phyloP scores from a whole-genome alignment of 306 rosid genomes.

The Cucurbita maxima region DNA sequence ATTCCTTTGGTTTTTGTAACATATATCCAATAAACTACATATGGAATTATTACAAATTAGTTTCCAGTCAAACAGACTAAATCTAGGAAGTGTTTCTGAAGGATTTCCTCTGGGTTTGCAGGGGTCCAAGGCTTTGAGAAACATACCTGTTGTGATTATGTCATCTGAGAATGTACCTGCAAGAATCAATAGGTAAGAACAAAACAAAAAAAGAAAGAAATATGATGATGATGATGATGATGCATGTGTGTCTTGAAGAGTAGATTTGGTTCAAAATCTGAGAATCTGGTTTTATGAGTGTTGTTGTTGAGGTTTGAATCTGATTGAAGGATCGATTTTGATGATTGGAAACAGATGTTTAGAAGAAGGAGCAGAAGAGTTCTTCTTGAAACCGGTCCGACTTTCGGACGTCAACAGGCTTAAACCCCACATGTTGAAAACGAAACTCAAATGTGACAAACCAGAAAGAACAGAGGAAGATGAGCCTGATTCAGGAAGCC shows the following conservation, averaged over 20 bases:
- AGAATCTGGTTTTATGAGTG: not conserved
- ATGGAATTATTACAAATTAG: not conserved
- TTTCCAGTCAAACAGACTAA: not conserved
- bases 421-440: conserved; percentile 59
- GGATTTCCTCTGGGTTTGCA: conserved; percentile 25
- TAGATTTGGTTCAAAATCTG: conserved; percentile 1
- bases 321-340: conserved; percentile 5
- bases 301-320: not conserved
- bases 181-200: conserved; percentile 59
- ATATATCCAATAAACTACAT: not conserved
- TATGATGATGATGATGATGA: not conserved
- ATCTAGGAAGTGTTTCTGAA: not conserved
- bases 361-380: conserved; percentile 93
- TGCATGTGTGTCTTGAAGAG: not conserved
- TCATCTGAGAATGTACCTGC: conserved; percentile 94
- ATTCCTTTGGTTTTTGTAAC: not conserved
- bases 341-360: conserved; percentile 44
- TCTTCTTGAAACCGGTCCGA: conserved; percentile 85
- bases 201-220: not conserved
- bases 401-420: conserved; percentile 55
- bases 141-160: conserved; percentile 95
- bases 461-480: conserved; percentile 4
- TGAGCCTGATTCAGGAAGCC: not conserved
- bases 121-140: conserved; percentile 74
- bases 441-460: conserved; percentile 35